Percentiles rank a stretch among this genome's conserved stretches.
phyloP scores from a whole-genome alignment of 2,329 filamentous ascomycete genomes.

The Ophiostoma ulmi region DNA sequence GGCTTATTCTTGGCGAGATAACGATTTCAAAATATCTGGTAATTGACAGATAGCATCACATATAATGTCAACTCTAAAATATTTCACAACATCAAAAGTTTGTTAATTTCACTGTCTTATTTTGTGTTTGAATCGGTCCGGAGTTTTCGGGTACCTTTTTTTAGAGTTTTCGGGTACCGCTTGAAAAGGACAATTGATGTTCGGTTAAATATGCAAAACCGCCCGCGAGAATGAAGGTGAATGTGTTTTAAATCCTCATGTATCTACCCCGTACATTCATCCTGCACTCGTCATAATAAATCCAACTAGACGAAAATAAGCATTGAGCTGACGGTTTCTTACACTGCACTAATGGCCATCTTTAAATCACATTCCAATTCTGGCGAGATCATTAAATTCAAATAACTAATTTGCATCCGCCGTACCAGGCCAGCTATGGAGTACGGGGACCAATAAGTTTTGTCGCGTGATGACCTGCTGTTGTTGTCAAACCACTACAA shows the following conservation, averaged over 20 bases:
- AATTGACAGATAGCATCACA: not conserved
- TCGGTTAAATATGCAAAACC: not conserved
- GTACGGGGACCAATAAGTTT: not conserved
- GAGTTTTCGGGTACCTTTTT: not conserved
- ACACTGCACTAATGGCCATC: not conserved
- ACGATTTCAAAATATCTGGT: not conserved
- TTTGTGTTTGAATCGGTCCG: not conserved
- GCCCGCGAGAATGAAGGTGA: too few species aligned
- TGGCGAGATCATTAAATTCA: not conserved
- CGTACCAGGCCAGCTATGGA: not conserved
- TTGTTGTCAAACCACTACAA: not conserved
- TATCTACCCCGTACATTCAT: too few species aligned
- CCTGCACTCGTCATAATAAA: not conserved
- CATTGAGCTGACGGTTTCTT: conserved; percentile 5
- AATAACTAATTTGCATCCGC: not conserved
- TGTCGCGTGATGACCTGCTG: not conserved
- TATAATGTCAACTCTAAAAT: not conserved
- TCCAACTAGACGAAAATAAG: not conserved
- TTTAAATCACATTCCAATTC: not conserved
- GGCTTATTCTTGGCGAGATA: conserved; percentile 17
- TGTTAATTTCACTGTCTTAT: too few species aligned
- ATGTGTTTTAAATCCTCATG: not conserved
- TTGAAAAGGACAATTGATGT: not conserved
- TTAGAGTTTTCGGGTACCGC: not conserved
- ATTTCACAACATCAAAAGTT: too few species aligned